phyloP scores from a whole-genome alignment of 2,329 filamentous ascomycete genomes.

The Xylariaceae sp. region DNA sequence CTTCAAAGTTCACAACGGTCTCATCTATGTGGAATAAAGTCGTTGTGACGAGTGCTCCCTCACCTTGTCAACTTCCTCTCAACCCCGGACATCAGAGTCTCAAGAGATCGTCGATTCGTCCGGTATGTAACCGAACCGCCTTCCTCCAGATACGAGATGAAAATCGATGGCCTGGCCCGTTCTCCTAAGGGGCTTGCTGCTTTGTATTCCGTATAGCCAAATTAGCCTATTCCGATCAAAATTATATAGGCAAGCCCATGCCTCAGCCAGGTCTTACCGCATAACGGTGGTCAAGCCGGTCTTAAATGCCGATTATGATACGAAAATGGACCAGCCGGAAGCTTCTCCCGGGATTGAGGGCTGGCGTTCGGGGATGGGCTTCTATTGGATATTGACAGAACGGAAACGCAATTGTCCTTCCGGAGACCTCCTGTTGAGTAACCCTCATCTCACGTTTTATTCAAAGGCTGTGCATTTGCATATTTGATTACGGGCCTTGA shows the following conservation, averaged over 20 bases:
- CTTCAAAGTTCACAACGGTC: neutral
- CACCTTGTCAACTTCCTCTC: neutral
- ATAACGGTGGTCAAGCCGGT: conserved; percentile 1
- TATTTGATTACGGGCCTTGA: neutral
- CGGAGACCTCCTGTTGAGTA: neutral
- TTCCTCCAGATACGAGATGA: neutral
- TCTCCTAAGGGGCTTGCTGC: neutral
- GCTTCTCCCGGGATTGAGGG: neutral
- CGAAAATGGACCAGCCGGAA: neutral
- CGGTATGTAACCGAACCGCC: neutral
- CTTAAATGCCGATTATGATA: neutral
- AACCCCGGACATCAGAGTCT: neutral
- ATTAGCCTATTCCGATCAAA: neutral
- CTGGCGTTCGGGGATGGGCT: neutral
- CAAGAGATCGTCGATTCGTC: neutral
- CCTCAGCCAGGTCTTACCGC: neutral
- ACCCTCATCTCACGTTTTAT: neutral
- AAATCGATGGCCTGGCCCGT: neutral
- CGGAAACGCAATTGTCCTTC: neutral
- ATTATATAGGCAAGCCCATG: neutral
- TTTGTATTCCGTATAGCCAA: neutral
- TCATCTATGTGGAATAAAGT: neutral
- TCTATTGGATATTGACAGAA: neutral
- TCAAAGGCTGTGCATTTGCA: neutral
- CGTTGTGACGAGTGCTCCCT: neutral